A percentile compares a stretch with the other conserved stretches of the same genome.
phyloP scores from a whole-genome alignment of 2,329 filamentous ascomycete species.

The Chaetomiaceae sp. region DNA sequence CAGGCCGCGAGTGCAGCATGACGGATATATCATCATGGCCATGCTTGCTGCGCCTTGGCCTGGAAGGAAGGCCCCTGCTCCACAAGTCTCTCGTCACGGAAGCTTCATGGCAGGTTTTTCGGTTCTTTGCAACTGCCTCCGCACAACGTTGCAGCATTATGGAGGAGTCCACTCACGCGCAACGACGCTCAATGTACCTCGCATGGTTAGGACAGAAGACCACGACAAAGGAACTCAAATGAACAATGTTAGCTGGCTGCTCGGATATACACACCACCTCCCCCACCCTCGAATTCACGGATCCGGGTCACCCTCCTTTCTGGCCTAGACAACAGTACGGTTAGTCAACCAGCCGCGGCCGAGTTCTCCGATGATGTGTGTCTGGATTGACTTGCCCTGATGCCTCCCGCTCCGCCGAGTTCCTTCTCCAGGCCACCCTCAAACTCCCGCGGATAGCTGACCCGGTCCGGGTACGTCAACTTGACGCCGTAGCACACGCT shows the following conservation, averaged over 20 bases:
- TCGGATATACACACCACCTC: slow-evolving; percentile 13
- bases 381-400: slow-evolving; percentile 52
- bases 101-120: too few species aligned
- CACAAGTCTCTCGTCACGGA: too few species aligned
- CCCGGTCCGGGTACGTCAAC: slow-evolving; percentile 64
- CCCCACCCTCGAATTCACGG: slow-evolving; percentile 35
- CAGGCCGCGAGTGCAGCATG: too few species aligned
- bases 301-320: slow-evolving; percentile 49
- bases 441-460: slow-evolving; percentile 63
- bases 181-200: too few species aligned
- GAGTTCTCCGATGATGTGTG: neutral
- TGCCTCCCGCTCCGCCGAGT: slow-evolving; percentile 62
- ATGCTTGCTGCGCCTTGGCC: too few species aligned
- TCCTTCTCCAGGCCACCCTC: slow-evolving; percentile 68
- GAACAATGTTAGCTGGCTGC: slow-evolving; percentile 5
- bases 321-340: slow-evolving; percentile 38
- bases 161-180: too few species aligned
- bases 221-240: slow-evolving; percentile 12
- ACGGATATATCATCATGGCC: too few species aligned
- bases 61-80: too few species aligned
- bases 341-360: slow-evolving; percentile 8
- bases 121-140: too few species aligned
- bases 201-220: neutral
- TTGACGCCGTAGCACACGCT: slow-evolving; percentile 62
- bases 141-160: too few species aligned